A percentile compares a stretch with the other conserved stretches of the same genome.
These are phyloP conservation scores for Allantophomopsis cytisporea DNA, from an alignment of 2,329 filamentous ascomycete genomes.

Conservation along the genomic window DNA sequence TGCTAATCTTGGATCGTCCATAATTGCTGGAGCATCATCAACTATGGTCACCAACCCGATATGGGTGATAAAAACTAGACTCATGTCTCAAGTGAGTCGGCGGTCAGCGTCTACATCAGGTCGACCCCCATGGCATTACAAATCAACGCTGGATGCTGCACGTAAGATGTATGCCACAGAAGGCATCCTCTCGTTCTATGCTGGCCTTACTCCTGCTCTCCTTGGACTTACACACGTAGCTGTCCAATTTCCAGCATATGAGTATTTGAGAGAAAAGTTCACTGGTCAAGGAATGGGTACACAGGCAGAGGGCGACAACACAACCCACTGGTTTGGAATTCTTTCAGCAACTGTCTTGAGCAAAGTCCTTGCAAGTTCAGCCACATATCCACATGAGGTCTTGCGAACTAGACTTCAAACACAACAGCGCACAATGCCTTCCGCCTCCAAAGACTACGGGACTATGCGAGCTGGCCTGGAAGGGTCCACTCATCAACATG, in stretches of 20 bases:
- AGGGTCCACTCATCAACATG: constrained; percentile 7
- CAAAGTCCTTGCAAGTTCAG: constrained; percentile 87
- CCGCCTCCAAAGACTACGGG: constrained; percentile 35
- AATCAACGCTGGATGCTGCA: constrained; percentile 77
- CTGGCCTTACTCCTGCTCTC: constrained; percentile 81
- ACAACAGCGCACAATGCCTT: constrained; percentile 59
- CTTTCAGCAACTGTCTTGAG: constrained; percentile 81
- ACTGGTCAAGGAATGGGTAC: constrained; percentile 82
- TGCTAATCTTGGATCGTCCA: constrained; percentile 77
- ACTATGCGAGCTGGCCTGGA: constrained; percentile 21
- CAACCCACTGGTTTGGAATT: constrained; percentile 71
- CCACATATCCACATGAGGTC: constrained; percentile 95
- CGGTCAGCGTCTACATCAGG: constrained; percentile 36
- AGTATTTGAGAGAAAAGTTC: constrained; percentile 81
- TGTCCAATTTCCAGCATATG: constrained; percentile 93
- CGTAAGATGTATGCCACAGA: constrained; percentile 92
- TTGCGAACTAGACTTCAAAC: constrained; percentile 89
- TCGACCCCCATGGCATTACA: constrained; percentile 79
- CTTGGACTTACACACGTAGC: constrained; percentile 90
- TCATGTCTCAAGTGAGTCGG: constrained; percentile 81
- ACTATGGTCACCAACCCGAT: constrained; percentile 95
- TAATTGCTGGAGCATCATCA: constrained; percentile 82
- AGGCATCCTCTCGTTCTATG: constrained; percentile 85
- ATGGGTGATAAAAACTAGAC: constrained; percentile 96
- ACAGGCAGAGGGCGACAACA: constrained; percentile 35